A percentile compares a stretch with the other conserved stretches of the same genome.
phyloP scores from a whole-genome alignment of 495 filamentous ascomycete species.

The Tuber indicum region DNA sequence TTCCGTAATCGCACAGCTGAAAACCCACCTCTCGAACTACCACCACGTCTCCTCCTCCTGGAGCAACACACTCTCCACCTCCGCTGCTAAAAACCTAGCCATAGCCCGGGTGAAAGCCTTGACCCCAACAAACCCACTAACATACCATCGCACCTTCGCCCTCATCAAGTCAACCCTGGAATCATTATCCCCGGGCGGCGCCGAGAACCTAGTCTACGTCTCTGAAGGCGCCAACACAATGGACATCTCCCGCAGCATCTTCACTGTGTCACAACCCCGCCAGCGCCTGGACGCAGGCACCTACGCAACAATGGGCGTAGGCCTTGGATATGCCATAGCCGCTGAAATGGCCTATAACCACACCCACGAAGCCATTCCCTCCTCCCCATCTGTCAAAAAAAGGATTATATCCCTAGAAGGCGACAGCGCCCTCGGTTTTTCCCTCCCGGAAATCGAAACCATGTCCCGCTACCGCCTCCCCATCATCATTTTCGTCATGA shows the following conservation, averaged over 20 bases:
- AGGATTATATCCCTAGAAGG: constrained; percentile 59
- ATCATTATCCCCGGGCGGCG: constrained; percentile 41
- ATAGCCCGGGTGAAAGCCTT: constrained; percentile 46
- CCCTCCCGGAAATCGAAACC: constrained; percentile 58
- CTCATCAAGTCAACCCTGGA: constrained; percentile 49
- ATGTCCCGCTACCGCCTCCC: constrained; percentile 59
- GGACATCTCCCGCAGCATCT: constrained; percentile 59
- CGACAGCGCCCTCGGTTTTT: constrained; percentile 60
- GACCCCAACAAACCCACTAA: constrained; percentile 48
- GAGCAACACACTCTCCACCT: constrained; percentile 39
- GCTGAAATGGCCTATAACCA: constrained; percentile 57
- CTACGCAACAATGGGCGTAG: constrained; percentile 64
- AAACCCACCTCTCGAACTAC: constrained; percentile 46
- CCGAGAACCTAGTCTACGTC: constrained; percentile 55
- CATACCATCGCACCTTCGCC: constrained; percentile 53
- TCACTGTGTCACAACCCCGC: constrained; percentile 54
- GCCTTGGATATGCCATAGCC: constrained; percentile 59
- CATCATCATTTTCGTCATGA: constrained; percentile 57
- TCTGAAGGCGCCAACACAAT: constrained; percentile 64
- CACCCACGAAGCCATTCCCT: constrained; percentile 25
- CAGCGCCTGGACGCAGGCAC: constrained; percentile 60
- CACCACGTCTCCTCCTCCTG: constrained; percentile 45
- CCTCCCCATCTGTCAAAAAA: constrained; percentile 42
- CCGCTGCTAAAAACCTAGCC: constrained; percentile 41
- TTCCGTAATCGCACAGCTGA: constrained; percentile 50